A percentile compares a stretch with the other conserved stretches of the same genome.
Evolutionary conservation across 306 rosid genomes (phyloP).

Genomic region (Dryas alaskensis): DNA sequence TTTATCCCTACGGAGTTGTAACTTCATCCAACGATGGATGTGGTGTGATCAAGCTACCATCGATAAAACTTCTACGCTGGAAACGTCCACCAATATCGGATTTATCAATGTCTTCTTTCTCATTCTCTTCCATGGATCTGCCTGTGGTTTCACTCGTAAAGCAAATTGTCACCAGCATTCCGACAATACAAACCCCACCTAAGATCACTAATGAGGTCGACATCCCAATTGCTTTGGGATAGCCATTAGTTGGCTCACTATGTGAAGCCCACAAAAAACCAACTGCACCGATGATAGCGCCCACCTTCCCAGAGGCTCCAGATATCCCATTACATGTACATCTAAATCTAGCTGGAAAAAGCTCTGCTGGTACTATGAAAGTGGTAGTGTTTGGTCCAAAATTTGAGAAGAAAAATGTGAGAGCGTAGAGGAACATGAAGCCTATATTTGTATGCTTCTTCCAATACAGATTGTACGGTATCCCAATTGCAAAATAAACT

Average conservation of each 20-base stretch:
- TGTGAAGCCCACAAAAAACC: conserved; percentile 66
- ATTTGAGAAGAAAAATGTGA: conserved; percentile 73
- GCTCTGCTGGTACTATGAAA: conserved; percentile 71
- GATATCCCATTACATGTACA: conserved; percentile 81
- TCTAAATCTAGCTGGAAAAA: conserved; percentile 72
- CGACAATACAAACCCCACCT: conserved; percentile 59
- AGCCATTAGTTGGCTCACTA: background rate
- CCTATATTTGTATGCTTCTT: background rate
- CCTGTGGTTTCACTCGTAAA: conserved; percentile 67
- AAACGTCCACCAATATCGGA: too few species aligned
- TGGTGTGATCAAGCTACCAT: too few species aligned
- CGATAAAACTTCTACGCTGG: too few species aligned
- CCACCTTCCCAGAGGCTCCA: conserved; percentile 65
- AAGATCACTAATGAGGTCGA: conserved; percentile 38
- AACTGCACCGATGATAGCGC: conserved; percentile 69
- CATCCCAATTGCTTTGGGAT: conserved; percentile 49
- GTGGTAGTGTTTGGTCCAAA: conserved; percentile 96
- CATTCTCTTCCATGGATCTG: conserved; percentile 75
- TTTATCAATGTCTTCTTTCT: conserved; percentile 4
- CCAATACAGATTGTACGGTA: conserved; percentile 58
- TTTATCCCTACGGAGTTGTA: too few species aligned
- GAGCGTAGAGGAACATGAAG: conserved; percentile 55
- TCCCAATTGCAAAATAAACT: conserved; percentile 45
- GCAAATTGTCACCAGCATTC: conserved; percentile 51
- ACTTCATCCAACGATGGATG: too few species aligned